Evolutionary conservation across 805 yeast genomes (phyloP), one percentile per base, ranked within the genome.

Genomic region (Kodamaea fukazawae): DNA sequence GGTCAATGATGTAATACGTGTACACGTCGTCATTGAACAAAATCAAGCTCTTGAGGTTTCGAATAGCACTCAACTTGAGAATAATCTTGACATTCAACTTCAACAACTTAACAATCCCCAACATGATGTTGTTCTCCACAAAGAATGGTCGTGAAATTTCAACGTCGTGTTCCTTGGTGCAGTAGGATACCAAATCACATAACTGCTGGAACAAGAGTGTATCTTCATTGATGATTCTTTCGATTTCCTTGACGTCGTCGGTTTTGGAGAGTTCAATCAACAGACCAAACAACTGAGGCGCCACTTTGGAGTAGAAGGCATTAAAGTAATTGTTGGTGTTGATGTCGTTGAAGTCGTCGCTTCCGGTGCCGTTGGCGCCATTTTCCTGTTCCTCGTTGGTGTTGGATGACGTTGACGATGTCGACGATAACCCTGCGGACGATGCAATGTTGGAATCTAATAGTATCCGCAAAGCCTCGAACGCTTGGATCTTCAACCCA

Each of bases 401-500:
- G 8, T 44, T 40, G 18, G 38, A 42, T 2, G 35, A 43, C 20
- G 42, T 45, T 9, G 51, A 20, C 14, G 30, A 35, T 2, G 29
- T 37, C 14, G 35, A 18, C 3, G 39, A 31, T 3, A 42, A 23
- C 2, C 40, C 31, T 42, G 49, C 42, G 30, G 42, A 49, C 9
- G 51, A 62, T 4, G 65, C 67, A 12, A 63, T 61, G 42, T 60
- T 64, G 1, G 86, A 81, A 53, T 85, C 90, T 10, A 90, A 66
- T 25, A 90, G 60, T 2, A 81, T 79, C 54, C 81, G 81, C 35
- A 90, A 61, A 1, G 96, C 95, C 60, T 89, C 96, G 46, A 77
- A 80, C 0, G 90, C 84, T 58, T 89, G 96, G 5, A 85, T 78
- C 53, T 84, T 81, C 37, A 89, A 61, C 0, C 95, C 95, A 4